Conservation (phyloP, 306 rosid genomes). For the Potentilla sterilis region DNA sequence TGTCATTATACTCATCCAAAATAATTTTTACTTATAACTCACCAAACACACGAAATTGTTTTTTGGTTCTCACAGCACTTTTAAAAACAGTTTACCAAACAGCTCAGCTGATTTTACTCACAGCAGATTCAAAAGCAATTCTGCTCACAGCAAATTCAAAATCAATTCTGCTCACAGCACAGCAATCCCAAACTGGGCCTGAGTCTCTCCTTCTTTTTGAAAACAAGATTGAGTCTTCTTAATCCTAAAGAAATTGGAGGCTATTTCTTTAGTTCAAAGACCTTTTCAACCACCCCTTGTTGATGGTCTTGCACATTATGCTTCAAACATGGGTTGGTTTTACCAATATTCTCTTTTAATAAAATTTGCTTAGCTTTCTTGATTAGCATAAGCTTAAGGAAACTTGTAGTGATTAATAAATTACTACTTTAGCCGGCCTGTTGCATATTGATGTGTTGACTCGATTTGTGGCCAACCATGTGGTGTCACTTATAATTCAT, state of each 20-base stretch:
- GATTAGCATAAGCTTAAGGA: too few relatives aligned
- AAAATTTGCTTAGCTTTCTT: not conserved
- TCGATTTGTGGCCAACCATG: slow-evolving; percentile 23
- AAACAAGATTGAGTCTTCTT: slow-evolving; percentile 23
- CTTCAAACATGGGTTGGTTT: not conserved
- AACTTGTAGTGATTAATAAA: not conserved
- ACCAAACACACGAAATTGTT: too few relatives aligned
- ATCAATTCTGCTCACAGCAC: too few relatives aligned
- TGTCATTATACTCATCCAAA: too few relatives aligned
- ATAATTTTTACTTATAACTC: too few relatives aligned
- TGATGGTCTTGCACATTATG: not conserved
- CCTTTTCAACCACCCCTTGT: slow-evolving; percentile 19
- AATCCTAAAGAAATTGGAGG: slow-evolving; percentile 39
- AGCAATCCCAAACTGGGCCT: too few relatives aligned
- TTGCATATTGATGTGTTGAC: slow-evolving; percentile 14
- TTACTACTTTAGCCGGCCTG: not conserved
- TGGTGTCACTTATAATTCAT: slow-evolving; percentile 15
- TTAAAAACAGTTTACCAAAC: too few relatives aligned
- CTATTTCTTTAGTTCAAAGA: slow-evolving; percentile 11
- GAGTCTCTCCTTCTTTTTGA: too few relatives aligned
- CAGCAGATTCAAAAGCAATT: too few relatives aligned
- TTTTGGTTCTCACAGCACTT: too few relatives aligned
- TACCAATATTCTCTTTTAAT: not conserved
- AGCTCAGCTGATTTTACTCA: too few relatives aligned
- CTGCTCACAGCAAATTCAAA: too few relatives aligned